Base-by-base conservation (phyloP, 257 asterid species). In the Nicotiana undulata region DNA sequence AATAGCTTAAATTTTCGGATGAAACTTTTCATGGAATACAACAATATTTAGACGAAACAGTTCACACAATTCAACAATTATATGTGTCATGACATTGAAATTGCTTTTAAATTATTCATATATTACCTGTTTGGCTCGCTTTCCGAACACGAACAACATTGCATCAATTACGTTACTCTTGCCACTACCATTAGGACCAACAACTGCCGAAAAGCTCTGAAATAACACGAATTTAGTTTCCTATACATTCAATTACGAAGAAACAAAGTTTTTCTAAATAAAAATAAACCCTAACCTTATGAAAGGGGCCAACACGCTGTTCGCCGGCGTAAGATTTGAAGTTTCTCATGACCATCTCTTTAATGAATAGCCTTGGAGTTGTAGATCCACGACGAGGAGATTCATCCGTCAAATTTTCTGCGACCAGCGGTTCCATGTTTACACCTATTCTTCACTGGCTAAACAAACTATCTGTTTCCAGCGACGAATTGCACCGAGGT, bases 271-370 rank as follows among this genome's bases (percentile, higher is more conserved):
- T 37, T 40, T 40, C 12, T 46, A 17, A 12, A 31, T 2, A 46
- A 46, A 74, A 74, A 29, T 3, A 26, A 84, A 82, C 90, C 90
- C 92, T 86, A 88, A 96, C 99, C 97, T 96, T 96, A 88, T 96
- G 99, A 81, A 96, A 96, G 49, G 98, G 98, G 87, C 99, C 99
- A 87, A 96, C 99, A 81, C 98, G 99, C 89, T 96, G 99, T 89
- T 94, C 99, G 85, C 99, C 99, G 31, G 99, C 99, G 80, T 96
- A 96, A 6, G 98, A 96, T 84, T 96, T 96, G 89, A 96, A 96
- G 76, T 94, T 91, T 82, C 86, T 84, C 99, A 96, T 92, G 78
- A 96, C 93, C 99, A 96, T 96, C 83, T 96, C 99, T 87, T 92
- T 90, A 20, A 96, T 96, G 86, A 92, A 91, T 64, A 96, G 88